Conservation (phyloP, 75 land plant species). For the Azolla pinnata region DNA sequence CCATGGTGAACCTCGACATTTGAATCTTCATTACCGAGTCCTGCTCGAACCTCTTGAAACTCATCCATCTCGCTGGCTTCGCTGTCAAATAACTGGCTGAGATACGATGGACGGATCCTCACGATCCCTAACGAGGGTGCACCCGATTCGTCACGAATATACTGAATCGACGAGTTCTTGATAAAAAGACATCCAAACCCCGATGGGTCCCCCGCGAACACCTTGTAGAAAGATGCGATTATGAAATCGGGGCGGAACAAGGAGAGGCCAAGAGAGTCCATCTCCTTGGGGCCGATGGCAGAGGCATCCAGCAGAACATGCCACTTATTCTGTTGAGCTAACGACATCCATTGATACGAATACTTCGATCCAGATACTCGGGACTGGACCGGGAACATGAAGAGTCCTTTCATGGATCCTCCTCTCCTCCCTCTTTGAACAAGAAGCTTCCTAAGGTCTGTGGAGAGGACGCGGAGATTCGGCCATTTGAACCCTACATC, state of each 20-base stretch:
- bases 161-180: slow-evolving; percentile 46
- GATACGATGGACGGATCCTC: slow-evolving; percentile 38
- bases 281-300: slow-evolving; percentile 85
- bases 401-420: slow-evolving; percentile 47
- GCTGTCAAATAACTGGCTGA: not conserved
- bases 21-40: too few relatives aligned
- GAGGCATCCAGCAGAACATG: slow-evolving; percentile 88
- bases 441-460: slow-evolving; percentile 47
- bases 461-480: slow-evolving; percentile 44
- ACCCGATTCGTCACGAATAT: slow-evolving; percentile 33
- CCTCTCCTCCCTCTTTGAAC: slow-evolving; percentile 37
- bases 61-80: not conserved
- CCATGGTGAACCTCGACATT: too few relatives aligned
- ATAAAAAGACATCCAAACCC: slow-evolving; percentile 88
- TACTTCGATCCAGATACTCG: slow-evolving; percentile 76
- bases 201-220: slow-evolving; percentile 84
- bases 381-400: slow-evolving; percentile 85
- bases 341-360: slow-evolving; percentile 80
- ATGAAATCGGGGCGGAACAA: slow-evolving; percentile 84
- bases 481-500: slow-evolving; percentile 77
- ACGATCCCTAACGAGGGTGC: slow-evolving; percentile 58
- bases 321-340: slow-evolving; percentile 88
- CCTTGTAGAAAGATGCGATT: slow-evolving; percentile 78
- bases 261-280: slow-evolving; percentile 83
- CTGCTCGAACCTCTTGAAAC: not conserved